Evolutionary conservation across 257 asterid species (phyloP), one percentile per base, ranked within the genome.

Genomic region (Perilla frutescens): DNA sequence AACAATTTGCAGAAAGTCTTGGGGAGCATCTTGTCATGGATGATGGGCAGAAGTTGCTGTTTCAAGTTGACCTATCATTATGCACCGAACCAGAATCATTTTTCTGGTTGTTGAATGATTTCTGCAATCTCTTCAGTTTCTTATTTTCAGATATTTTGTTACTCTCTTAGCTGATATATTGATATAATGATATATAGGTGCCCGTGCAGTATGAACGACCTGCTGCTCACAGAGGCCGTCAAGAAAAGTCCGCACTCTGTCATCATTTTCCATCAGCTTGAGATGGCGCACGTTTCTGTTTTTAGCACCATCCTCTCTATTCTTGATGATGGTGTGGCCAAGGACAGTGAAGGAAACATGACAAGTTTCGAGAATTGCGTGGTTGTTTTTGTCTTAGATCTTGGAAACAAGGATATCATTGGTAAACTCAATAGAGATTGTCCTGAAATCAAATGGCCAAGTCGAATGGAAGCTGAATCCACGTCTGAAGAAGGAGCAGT

Each of bases 71-170:
- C 36, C 34, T 73, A 40, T 72, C 77, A 8, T 44, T 29, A 34
- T 73, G 77, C 77, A 62, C 44, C 4, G 56, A 62, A 62, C 71
- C 71, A 14, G 64, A 39, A 15, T 73, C 77, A 4, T 73, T 73
- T 72, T 72, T 57, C 70, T 7, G 76, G 76, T 71, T 47, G 47
- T 20, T 54, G 54, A 20, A 26, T 2, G 36, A 14, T 8, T 13
- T 51, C 60, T 31, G 8, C 72, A 50, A 37, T 50, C 61, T 43
- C 48, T 57, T 8, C 8, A 67, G 29, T 70, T 44, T 57, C 59
- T 44, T 32, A 13, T 43, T 13, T 67, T 70, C n/a, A 15, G 55
- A 2, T 37, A 41, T 55, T n/a, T 37, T 61, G 57, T 31, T 39
- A 15, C 45, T 57, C 9, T 29, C 54, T 59, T 47, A 34, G 68